Evolutionary conservation across 768 basidiomycete species (phyloP).

Genomic region (Suillus subalutaceus): DNA sequence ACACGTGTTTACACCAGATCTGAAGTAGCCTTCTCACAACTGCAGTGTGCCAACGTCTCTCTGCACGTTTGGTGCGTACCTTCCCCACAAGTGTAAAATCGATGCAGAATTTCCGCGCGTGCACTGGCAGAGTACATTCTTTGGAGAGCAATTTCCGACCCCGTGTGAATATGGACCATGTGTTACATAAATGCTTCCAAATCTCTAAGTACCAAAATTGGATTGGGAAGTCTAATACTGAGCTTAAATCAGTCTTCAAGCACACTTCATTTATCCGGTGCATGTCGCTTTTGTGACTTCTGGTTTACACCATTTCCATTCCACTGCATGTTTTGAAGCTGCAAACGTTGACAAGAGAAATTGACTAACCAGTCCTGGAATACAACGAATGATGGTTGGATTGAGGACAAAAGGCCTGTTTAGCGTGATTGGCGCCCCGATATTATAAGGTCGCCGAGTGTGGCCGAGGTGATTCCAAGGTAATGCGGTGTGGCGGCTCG

Average conservation of each 20-base stretch:
- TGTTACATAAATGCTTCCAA: not conserved
- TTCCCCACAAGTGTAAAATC: not conserved
- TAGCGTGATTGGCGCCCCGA: not conserved
- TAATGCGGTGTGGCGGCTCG: not conserved
- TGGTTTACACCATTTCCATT: not conserved
- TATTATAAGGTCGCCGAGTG: slow-evolving; percentile 3
- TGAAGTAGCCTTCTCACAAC: not conserved
- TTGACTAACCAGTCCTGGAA: not conserved
- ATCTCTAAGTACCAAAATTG: not conserved
- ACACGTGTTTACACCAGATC: not conserved
- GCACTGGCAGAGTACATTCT: not conserved
- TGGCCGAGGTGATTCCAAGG: not conserved
- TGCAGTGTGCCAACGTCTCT: not conserved
- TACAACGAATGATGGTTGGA: not conserved
- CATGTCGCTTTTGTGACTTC: not conserved
- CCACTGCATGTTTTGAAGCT: not conserved
- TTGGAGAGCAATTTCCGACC: not conserved
- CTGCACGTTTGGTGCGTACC: not conserved
- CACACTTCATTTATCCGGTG: not conserved
- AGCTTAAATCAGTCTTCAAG: not conserved
- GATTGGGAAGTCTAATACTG: not conserved
- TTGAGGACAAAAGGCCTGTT: not conserved
- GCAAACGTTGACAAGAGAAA: not conserved
- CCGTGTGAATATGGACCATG: not conserved
- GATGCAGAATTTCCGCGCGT: not conserved